Evolutionary conservation across 495 filamentous ascomycete species (phyloP).

Genomic region (Penicillium malachiteum): DNA sequence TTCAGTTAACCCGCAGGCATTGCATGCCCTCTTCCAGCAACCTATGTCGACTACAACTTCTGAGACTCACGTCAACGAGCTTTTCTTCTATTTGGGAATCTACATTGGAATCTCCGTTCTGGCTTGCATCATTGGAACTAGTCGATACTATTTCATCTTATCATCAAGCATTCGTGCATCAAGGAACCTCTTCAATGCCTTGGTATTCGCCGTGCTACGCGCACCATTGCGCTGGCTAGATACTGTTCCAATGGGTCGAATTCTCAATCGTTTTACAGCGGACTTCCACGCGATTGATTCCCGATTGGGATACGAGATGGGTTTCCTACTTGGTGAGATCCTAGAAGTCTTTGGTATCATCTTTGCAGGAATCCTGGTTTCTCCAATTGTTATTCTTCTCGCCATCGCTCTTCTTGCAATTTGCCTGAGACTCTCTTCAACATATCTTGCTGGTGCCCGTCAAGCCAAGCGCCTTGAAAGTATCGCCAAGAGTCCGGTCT

Average conservation of each 20-base stretch:
- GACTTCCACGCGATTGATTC: conserved; percentile 75
- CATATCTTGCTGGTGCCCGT: conserved; percentile 67
- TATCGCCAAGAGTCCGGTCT: conserved; percentile 70
- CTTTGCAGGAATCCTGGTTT: conserved; percentile 32
- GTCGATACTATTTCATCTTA: conserved; percentile 59
- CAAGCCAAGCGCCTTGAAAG: conserved; percentile 76
- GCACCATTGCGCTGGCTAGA: conserved; percentile 77
- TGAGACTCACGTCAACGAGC: conserved; percentile 10
- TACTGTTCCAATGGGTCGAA: conserved; percentile 73
- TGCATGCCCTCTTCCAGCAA: conserved; percentile 18
- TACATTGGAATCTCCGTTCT: conserved; percentile 62
- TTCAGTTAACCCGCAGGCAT: conserved; percentile 22
- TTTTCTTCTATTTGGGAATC: conserved; percentile 64
- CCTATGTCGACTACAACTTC: conserved; percentile 8
- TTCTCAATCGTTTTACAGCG: conserved; percentile 77
- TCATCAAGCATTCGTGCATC: conserved; percentile 56
- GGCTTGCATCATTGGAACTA: conserved; percentile 54
- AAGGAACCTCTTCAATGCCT: conserved; percentile 59
- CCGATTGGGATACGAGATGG: conserved; percentile 47
- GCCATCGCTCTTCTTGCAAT: conserved; percentile 32
- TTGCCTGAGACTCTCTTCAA: conserved; percentile 54
- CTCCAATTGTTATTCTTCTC: conserved; percentile 31
- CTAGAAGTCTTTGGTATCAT: conserved; percentile 33
- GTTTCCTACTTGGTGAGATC: not conserved
- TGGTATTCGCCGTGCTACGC: conserved; percentile 64